Evolutionary conservation across 2,329 filamentous ascomycete genomes (phyloP).

Genomic region (Fusarium fracticaudum): DNA sequence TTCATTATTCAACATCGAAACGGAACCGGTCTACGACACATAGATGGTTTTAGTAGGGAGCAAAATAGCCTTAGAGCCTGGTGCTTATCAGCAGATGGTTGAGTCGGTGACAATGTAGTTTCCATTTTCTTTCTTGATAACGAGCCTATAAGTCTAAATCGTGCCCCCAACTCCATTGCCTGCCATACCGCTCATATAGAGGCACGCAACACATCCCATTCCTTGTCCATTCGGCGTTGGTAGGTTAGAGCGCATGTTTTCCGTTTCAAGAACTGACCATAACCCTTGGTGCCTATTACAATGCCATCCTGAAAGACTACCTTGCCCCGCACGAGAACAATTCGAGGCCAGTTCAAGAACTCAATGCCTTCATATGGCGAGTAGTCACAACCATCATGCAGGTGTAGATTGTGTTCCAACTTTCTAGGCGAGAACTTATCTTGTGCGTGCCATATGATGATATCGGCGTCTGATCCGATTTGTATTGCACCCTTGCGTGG

Average conservation of each 20-base stretch:
- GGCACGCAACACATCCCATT: background rate
- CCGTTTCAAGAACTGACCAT: background rate
- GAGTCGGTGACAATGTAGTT: background rate
- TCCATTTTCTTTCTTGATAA: too few species aligned
- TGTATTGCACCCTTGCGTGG: background rate
- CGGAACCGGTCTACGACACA: background rate
- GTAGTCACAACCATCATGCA: background rate
- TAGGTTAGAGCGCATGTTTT: background rate
- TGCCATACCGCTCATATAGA: background rate
- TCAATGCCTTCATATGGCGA: background rate
- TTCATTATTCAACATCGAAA: background rate
- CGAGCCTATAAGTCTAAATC: too few species aligned
- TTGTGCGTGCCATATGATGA: background rate
- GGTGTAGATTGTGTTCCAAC: background rate
- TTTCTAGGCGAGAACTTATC: background rate
- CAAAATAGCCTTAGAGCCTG: background rate
- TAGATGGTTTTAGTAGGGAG: background rate
- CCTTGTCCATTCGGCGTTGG: background rate
- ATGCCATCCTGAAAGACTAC: background rate
- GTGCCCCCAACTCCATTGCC: background rate
- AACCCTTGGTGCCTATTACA: background rate
- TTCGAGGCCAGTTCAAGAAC: background rate
- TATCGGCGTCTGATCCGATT: background rate
- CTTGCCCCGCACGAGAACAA: background rate
- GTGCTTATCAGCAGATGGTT: rapidly evolving